phyloP scores from a whole-genome alignment of 2,329 filamentous ascomycete species.

The Calonectria pseudoturangicola region DNA sequence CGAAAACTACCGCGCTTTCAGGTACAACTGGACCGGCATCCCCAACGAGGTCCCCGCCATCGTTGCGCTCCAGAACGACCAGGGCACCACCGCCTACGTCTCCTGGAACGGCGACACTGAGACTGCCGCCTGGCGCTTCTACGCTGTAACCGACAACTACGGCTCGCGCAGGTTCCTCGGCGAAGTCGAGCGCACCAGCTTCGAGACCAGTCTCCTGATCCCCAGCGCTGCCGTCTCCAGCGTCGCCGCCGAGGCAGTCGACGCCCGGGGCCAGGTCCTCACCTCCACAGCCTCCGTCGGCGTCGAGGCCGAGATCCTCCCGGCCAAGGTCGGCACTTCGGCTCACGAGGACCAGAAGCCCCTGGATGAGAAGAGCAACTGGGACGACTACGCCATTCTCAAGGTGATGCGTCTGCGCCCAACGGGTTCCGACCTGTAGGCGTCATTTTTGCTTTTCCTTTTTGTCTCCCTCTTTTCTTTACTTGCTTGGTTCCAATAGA shows the following conservation, averaged over 20 bases:
- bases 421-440: conserved; percentile 19
- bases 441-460: neutral
- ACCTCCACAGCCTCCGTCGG: conserved; percentile 45
- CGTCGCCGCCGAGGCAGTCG: conserved; percentile 54
- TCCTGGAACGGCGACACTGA: conserved; percentile 73
- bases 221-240: conserved; percentile 33
- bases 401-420: conserved; percentile 35
- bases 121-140: conserved; percentile 69
- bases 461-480: neutral
- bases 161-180: conserved; percentile 62
- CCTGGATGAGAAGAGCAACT: conserved; percentile 25
- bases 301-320: conserved; percentile 50
- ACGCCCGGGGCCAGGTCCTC: conserved; percentile 47
- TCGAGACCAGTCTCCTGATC: conserved; percentile 63
- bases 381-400: conserved; percentile 34
- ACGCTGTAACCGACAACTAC: conserved; percentile 58
- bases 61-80: conserved; percentile 45
- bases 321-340: conserved; percentile 22
- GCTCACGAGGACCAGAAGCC: conserved; percentile 23
- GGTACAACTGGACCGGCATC: conserved; percentile 70
- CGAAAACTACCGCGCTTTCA: conserved; percentile 73
- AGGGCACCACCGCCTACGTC: conserved; percentile 63
- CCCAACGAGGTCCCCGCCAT: conserved; percentile 58
- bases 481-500: conserved; percentile 12
- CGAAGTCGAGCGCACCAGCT: conserved; percentile 62